Conservation (phyloP, 2,329 filamentous ascomycete species). For the Peltaster fructicola region DNA sequence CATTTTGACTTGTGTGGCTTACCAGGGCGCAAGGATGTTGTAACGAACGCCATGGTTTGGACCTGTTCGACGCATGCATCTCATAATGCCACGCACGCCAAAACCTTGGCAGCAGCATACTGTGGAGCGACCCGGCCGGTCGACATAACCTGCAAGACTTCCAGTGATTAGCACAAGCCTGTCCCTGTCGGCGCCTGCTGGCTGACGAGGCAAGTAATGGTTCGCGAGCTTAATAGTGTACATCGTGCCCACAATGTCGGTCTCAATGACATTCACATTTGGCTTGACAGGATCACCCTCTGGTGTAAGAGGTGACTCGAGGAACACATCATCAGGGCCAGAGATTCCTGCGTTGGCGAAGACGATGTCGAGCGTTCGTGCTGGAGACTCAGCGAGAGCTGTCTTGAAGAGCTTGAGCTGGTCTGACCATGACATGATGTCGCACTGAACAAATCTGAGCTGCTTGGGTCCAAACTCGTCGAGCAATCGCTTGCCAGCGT, state of each 20-base stretch:
- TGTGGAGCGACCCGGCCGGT: slow-evolving; percentile 26
- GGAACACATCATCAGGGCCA: slow-evolving; percentile 9
- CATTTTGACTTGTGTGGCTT: slow-evolving; percentile 1
- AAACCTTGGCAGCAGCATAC: slow-evolving; percentile 23
- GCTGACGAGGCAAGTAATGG: slow-evolving; percentile 20
- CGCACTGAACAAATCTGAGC: slow-evolving; percentile 15
- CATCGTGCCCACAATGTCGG: slow-evolving; percentile 11
- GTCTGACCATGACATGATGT: slow-evolving; percentile 16
- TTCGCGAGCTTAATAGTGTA: slow-evolving; percentile 20
- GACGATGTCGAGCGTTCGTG: slow-evolving; percentile 12
- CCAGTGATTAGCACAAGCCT: slow-evolving; percentile 33
- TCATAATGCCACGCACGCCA: slow-evolving; percentile 28
- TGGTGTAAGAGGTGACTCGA: slow-evolving; percentile 4
- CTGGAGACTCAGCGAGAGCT: slow-evolving; percentile 8
- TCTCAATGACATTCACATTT: slow-evolving; percentile 10
- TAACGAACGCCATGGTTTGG: slow-evolving; percentile 29
- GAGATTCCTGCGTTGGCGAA: slow-evolving; percentile 15
- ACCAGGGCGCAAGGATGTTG: slow-evolving; percentile 21
- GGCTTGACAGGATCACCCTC: slow-evolving; percentile 12
- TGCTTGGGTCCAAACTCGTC: slow-evolving; percentile 15
- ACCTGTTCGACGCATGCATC: slow-evolving; percentile 18
- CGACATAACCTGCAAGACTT: slow-evolving; percentile 31
- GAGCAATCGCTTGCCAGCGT: slow-evolving; percentile 13
- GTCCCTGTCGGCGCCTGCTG: slow-evolving; percentile 22
- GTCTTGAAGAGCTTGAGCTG: slow-evolving; percentile 16